Conservation (phyloP, 441 rosid species). For the Capsella rubella region DNA sequence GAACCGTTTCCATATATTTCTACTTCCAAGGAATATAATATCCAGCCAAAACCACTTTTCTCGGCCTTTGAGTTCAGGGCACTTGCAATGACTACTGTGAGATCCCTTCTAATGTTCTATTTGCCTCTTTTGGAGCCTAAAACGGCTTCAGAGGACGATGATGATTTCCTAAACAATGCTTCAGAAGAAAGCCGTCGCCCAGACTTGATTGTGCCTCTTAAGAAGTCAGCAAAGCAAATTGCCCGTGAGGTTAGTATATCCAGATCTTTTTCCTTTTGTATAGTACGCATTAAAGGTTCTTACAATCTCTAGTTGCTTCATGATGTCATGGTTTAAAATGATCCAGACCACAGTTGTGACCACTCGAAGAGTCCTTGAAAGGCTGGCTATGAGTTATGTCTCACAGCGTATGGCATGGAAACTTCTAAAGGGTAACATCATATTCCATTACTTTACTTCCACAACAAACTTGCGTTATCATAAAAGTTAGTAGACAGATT, state of each 20-base stretch:
- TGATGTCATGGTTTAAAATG: slow-evolving; percentile 16
- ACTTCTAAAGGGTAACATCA: slow-evolving; percentile 81
- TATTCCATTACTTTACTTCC: slow-evolving; percentile 17
- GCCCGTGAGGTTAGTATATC: slow-evolving; percentile 72
- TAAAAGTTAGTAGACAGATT: neutral
- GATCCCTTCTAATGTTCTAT: slow-evolving; percentile 82
- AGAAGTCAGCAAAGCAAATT: slow-evolving; percentile 87
- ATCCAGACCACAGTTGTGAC: slow-evolving; percentile 86
- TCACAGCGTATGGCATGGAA: slow-evolving; percentile 97
- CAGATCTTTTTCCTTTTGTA: slow-evolving; percentile 15
- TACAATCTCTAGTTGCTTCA: neutral
- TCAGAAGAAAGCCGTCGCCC: slow-evolving; percentile 49
- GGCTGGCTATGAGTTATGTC: slow-evolving; percentile 80
- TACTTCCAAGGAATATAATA: slow-evolving; percentile 66
- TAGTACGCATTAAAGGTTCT: neutral
- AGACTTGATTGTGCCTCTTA: slow-evolving; percentile 86
- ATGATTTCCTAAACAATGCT: slow-evolving; percentile 66
- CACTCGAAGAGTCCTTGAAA: slow-evolving; percentile 85
- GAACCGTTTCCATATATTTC: slow-evolving; percentile 53
- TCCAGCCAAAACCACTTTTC: slow-evolving; percentile 77
- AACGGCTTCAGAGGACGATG: slow-evolving; percentile 62
- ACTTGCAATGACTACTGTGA: slow-evolving; percentile 79
- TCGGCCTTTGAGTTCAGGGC: slow-evolving; percentile 86
- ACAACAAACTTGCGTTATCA: slow-evolving; percentile 13
- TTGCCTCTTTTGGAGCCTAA: slow-evolving; percentile 93